Base-by-base conservation (phyloP, 768 basidiomycete species). In the Collybia sp. region DNA sequence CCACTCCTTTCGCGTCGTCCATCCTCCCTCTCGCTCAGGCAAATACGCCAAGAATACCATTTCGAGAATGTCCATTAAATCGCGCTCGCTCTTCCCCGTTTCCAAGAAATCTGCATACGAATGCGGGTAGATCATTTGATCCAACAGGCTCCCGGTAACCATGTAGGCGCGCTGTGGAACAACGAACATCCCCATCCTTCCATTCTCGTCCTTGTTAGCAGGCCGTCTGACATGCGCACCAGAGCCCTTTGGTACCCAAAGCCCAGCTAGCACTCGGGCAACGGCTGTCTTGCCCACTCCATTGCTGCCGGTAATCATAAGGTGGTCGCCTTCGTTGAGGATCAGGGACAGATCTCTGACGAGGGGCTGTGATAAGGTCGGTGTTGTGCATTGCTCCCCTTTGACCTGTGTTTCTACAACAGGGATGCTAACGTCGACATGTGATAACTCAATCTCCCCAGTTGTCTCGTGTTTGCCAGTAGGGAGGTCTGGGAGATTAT, bases 121-220 rank as follows among this genome's bases (percentile, higher is more conserved):
- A 61, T 93, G 82, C 5, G 93, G 93, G 62, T 96, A 97, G 49
- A 95, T 93, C 20, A 95, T 80, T 73, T 98, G 95, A 55, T 96
- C 93, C 12, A 95, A 68, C 38, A 98, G 66, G 51, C 83, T 85
- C 0, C 95, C 95, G 0, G 81, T 75, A 20, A 88, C 85, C 79
- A 97, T 90, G 63, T 98, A 98, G 17, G 93, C 84, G 12, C 94
- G 72, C 65, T 98, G 95, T 3, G 95, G 95, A 2, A 98, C 77
- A 46, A 96, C 82, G 50, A 90, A 84, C n/a, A 88, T 75, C 15
- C 82, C 80, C 11, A 69, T 65, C 13, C 79, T 56, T 55, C 71
- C 67, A 48, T 71, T 59, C 56, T 63, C 53, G 52, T 61, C 38
- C 8, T 25, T 25, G 25, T 4, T 25, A 53, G 67, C 30, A 5